These are phyloP conservation scores for Diaporthe australafricana DNA, from an alignment of 2,329 filamentous ascomycete species.

Conservation along the genomic window DNA sequence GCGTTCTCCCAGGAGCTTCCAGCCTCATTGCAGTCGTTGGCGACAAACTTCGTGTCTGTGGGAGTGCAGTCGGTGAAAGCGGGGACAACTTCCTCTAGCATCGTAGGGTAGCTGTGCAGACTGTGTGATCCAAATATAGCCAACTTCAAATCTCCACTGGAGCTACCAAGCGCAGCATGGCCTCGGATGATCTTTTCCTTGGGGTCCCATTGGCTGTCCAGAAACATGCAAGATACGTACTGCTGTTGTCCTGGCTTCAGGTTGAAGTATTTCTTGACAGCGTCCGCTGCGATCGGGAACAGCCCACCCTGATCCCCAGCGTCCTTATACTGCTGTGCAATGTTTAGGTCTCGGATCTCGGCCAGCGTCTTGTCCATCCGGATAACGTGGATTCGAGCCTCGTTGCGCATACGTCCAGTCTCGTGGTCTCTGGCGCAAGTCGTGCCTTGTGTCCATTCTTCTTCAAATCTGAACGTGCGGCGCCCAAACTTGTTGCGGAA, in stretches of 20 bases:
- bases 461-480: slow-evolving; percentile 89
- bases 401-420: slow-evolving; percentile 82
- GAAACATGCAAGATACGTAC: slow-evolving; percentile 86
- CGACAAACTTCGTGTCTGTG: slow-evolving; percentile 82
- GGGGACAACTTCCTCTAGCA: slow-evolving; percentile 88
- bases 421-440: slow-evolving; percentile 80
- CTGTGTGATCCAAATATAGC: slow-evolving; percentile 94
- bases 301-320: slow-evolving; percentile 79
- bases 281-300: slow-evolving; percentile 81
- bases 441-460: slow-evolving; percentile 91
- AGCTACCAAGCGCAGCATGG: slow-evolving; percentile 86
- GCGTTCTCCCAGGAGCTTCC: slow-evolving; percentile 97
- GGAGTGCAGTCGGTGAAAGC: slow-evolving; percentile 92
- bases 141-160: slow-evolving; percentile 78
- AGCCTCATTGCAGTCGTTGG: slow-evolving; percentile 87
- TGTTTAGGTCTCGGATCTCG: slow-evolving; percentile 82
- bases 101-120: slow-evolving; percentile 89
- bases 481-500: slow-evolving; percentile 87
- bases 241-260: slow-evolving; percentile 81
- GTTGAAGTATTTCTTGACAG: slow-evolving; percentile 82
- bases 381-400: slow-evolving; percentile 90
- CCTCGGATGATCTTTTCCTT: slow-evolving; percentile 76
- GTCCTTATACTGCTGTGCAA: slow-evolving; percentile 80
- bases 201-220: slow-evolving; percentile 91
- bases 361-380: slow-evolving; percentile 84